A percentile compares a stretch with the other conserved stretches of the same genome.
phyloP scores from a whole-genome alignment of 192 early-diverging fungal species.

The Diversispora epigaea region DNA sequence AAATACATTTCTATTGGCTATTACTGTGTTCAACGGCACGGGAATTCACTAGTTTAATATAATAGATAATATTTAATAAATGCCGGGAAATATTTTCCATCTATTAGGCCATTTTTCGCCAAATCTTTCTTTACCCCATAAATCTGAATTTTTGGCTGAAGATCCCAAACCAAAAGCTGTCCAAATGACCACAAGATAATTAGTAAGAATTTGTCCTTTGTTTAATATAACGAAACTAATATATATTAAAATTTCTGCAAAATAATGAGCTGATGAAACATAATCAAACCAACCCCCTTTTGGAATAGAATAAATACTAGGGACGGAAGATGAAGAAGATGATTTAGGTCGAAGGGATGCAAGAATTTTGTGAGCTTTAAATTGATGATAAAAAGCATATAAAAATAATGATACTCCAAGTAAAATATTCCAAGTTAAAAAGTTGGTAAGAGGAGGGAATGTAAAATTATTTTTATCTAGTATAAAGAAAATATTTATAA shows the following conservation, averaged over 20 bases:
- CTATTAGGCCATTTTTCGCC: slow-evolving; percentile 41
- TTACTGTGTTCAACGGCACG: too few relatives aligned
- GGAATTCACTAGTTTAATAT: too few relatives aligned
- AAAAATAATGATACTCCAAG: slow-evolving; percentile 46
- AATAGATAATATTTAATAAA: slow-evolving; percentile 17
- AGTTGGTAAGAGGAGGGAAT: slow-evolving; percentile 36
- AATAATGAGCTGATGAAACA: slow-evolving; percentile 66
- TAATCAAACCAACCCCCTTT: slow-evolving; percentile 66
- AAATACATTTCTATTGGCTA: too few relatives aligned
- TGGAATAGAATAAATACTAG: slow-evolving; percentile 58
- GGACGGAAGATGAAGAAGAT: background rate
- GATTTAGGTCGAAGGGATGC: slow-evolving; percentile 49
- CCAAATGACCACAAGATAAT: slow-evolving; percentile 57
- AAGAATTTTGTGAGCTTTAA: slow-evolving; percentile 64
- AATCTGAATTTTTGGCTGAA: slow-evolving; percentile 61
- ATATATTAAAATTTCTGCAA: slow-evolving; percentile 73
- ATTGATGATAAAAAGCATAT: slow-evolving; percentile 65
- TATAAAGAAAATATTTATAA: background rate
- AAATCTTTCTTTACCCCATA: slow-evolving; percentile 70
- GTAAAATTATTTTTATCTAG: slow-evolving; percentile 1
- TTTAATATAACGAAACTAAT: slow-evolving; percentile 55
- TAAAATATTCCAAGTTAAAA: slow-evolving; percentile 16
- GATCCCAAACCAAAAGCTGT: slow-evolving; percentile 60
- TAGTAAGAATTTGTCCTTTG: slow-evolving; percentile 38
- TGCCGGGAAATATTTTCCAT: slow-evolving; percentile 9